These are phyloP conservation scores for Ettlia oleoabundans DNA, from an alignment of 139 green algal species.

Conservation along the genomic window DNA sequence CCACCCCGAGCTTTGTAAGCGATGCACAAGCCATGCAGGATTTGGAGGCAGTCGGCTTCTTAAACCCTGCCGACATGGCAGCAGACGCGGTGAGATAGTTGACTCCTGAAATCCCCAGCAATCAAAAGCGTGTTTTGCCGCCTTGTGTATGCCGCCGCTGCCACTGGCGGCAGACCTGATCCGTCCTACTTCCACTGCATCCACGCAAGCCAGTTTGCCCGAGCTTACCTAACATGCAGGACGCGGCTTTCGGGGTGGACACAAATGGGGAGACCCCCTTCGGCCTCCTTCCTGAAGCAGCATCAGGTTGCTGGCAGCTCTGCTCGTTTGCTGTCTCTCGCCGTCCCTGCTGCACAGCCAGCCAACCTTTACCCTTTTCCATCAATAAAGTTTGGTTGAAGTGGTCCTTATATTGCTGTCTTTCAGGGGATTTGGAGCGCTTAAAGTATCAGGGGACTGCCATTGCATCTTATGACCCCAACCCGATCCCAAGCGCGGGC, in stretches of 20 bases:
- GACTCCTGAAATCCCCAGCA: no score
- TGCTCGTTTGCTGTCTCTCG: background rate
- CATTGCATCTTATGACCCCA: constrained; percentile 17
- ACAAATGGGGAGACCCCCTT: background rate
- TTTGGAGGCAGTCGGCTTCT: no score
- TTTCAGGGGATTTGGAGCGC: background rate
- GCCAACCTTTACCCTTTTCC: background rate
- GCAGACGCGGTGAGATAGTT: no score
- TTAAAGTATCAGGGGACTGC: constrained; percentile 25
- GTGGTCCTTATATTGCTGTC: background rate
- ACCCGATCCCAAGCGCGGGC: constrained; percentile 16
- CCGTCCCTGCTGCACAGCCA: background rate
- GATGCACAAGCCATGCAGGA: no score
- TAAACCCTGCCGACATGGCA: no score
- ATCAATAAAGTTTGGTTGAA: no score
- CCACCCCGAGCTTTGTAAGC: no score
- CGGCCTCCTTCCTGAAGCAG: background rate
- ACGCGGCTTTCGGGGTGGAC: background rate
- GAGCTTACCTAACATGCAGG: background rate
- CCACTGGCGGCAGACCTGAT: no score
- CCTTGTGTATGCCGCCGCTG: no score
- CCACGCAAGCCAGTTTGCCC: background rate
- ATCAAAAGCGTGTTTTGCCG: no score
- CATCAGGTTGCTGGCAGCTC: background rate
- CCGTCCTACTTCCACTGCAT: no score